Percentiles rank a stretch among this genome's conserved stretches.
Conservation (phyloP, 2,329 filamentous ascomycete genomes). For the Capronia americana region DNA sequence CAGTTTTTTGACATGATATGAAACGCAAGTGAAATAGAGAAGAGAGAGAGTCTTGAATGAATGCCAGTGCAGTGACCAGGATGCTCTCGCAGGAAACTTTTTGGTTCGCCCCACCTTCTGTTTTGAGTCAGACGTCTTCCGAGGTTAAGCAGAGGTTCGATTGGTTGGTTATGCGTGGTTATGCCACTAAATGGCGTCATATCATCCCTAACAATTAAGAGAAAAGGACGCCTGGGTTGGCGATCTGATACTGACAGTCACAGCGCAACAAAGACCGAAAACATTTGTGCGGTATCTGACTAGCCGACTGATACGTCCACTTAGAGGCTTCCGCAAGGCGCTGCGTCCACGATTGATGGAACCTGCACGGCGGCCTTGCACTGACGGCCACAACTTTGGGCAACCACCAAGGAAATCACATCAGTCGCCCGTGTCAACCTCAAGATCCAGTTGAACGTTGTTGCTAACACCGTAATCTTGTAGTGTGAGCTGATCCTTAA, state of each 20-base stretch:
- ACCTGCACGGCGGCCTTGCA: too few species aligned
- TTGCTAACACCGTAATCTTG: constrained; percentile 95
- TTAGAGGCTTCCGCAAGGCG: not conserved
- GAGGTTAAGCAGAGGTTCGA: too few species aligned
- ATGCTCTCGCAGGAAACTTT: constrained; percentile 25
- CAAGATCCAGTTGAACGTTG: constrained; percentile 69
- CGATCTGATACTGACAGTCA: not conserved
- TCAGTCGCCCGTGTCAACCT: constrained; percentile 57
- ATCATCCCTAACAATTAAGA: not conserved
- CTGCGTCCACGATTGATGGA: not conserved
- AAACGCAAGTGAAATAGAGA: constrained; percentile 11
- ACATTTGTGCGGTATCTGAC: not conserved
- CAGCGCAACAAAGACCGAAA: not conserved
- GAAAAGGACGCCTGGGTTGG: not conserved
- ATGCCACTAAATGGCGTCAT: constrained; percentile 21
- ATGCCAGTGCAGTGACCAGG: not conserved
- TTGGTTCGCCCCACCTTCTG: constrained; percentile 36
- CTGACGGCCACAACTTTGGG: not conserved
- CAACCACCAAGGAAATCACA: not conserved
- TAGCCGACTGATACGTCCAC: not conserved
- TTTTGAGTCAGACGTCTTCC: constrained; percentile 10
- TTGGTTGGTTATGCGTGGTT: too few species aligned
- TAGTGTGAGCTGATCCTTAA: constrained; percentile 86
- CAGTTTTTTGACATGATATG: constrained; percentile 27
- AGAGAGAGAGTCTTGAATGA: not conserved